Conservation (phyloP, 75 land plant species). For the Cunninghamia lanceolata region DNA sequence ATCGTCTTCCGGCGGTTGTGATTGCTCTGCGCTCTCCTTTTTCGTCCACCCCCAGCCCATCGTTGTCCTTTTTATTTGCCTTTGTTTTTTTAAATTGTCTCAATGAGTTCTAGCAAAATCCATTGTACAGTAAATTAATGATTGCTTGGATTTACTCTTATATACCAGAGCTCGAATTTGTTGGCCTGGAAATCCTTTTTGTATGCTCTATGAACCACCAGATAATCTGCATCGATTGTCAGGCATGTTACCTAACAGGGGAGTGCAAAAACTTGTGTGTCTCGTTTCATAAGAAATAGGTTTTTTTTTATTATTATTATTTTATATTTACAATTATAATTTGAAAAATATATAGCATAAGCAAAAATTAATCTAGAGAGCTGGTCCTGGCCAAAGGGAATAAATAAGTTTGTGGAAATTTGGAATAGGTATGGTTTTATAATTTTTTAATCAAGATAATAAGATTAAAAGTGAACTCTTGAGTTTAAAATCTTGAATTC, state of each 20-base stretch:
- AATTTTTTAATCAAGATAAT: too few species aligned
- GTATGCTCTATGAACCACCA: not conserved
- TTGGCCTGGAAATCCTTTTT: not conserved
- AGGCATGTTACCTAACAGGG: not conserved
- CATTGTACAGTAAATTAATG: not conserved
- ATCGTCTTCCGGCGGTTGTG: slow-evolving; percentile 2
- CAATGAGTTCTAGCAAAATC: not conserved
- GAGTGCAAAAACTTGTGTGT: not conserved
- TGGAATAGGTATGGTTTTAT: too few species aligned
- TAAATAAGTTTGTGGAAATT: too few species aligned
- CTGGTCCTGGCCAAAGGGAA: too few species aligned
- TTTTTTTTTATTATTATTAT: too few species aligned
- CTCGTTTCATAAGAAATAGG: not conserved
- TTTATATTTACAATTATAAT: too few species aligned
- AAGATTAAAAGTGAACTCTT: too few species aligned
- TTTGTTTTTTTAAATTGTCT: not conserved
- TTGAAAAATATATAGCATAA: too few species aligned
- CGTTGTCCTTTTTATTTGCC: not conserved
- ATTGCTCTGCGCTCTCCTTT: slow-evolving; percentile 3
- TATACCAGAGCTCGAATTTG: not conserved
- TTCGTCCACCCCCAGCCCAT: slow-evolving; percentile 6
- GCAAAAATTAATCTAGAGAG: too few species aligned
- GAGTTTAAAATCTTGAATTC: too few species aligned
- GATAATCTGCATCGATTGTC: not conserved
- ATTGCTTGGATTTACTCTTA: not conserved